phyloP scores from a whole-genome alignment of 2,329 filamentous ascomycete species.

The Fusarium udum region DNA sequence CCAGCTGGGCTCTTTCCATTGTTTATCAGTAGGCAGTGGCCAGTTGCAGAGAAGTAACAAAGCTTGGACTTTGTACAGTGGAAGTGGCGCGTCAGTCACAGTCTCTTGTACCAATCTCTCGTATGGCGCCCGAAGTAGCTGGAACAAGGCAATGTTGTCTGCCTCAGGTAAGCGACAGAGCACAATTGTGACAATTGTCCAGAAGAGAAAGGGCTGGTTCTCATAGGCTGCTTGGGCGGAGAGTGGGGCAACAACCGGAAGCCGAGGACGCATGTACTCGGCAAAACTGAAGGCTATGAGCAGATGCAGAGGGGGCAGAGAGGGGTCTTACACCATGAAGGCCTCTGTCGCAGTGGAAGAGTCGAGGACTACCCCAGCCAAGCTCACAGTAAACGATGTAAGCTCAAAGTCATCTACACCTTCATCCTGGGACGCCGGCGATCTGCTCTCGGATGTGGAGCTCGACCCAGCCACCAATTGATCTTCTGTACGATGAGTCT shows the following conservation, averaged over 20 bases:
- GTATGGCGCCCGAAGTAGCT: constrained; percentile 4
- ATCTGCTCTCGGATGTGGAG: background rate
- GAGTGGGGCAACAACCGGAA: constrained; percentile 19
- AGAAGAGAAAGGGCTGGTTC: constrained; percentile 27
- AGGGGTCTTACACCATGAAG: constrained; percentile 10
- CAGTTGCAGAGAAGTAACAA: constrained; percentile 23
- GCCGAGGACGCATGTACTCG: constrained; percentile 24
- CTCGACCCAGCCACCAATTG: background rate
- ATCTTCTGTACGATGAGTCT: constrained; percentile 11
- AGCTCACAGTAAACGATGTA: background rate
- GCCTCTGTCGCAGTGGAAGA: constrained; percentile 4
- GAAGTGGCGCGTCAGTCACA: constrained; percentile 13
- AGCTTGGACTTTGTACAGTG: constrained; percentile 31
- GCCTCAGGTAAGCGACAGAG: background rate
- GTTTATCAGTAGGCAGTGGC: constrained; percentile 20
- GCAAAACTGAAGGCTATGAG: constrained; percentile 11
- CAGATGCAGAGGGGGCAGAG: fast-evolving
- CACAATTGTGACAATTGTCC: constrained; percentile 30
- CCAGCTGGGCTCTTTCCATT: constrained; percentile 27
- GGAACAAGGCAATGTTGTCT: background rate
- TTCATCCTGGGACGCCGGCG: background rate
- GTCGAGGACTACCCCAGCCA: constrained; percentile 8
- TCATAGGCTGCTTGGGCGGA: background rate
- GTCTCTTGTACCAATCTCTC: constrained; percentile 15
- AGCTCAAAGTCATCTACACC: constrained; percentile 21